phyloP scores from a whole-genome alignment of 805 yeast species.

The Cyberlindnera maclurae region DNA sequence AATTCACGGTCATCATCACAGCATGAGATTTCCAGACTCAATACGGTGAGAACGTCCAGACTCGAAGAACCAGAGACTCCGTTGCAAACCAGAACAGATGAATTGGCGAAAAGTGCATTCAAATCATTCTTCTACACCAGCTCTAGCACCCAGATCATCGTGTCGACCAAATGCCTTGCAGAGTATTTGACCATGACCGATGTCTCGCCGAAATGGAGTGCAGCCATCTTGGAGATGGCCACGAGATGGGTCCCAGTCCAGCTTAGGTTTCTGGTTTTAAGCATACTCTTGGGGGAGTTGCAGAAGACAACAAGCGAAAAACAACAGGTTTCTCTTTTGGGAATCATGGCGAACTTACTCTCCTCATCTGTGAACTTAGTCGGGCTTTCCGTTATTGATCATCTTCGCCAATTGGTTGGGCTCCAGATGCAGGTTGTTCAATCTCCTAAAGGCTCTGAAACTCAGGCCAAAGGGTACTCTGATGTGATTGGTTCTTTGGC shows the following conservation, averaged over 20 bases:
- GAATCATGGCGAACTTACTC: constrained; percentile 50
- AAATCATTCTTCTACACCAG: constrained; percentile 57
- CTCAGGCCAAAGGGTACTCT: constrained; percentile 39
- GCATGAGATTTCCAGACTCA: constrained; percentile 18
- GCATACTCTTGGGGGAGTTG: constrained; percentile 36
- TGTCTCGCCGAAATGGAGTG: constrained; percentile 40
- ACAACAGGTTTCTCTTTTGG: constrained; percentile 30
- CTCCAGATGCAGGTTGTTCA: constrained; percentile 34
- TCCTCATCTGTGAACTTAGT: constrained; percentile 76
- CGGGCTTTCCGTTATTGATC: constrained; percentile 80
- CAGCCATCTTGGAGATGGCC: constrained; percentile 51
- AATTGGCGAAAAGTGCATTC: constrained; percentile 36
- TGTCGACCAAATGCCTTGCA: constrained; percentile 48
- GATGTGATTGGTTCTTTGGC: constrained; percentile 63
- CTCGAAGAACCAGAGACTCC: constrained; percentile 9
- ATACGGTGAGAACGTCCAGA: constrained; percentile 11
- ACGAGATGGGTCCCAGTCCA: constrained; percentile 79
- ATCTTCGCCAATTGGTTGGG: constrained; percentile 50
- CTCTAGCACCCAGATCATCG: constrained; percentile 51
- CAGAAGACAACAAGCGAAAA: constrained; percentile 11
- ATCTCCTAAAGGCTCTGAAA: constrained; percentile 14
- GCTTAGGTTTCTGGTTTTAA: constrained; percentile 57
- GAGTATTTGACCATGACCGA: constrained; percentile 33
- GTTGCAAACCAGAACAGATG: constrained; percentile 21
- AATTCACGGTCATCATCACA: constrained; percentile 19